These are phyloP conservation scores for Backusella westeae DNA, from an alignment of 192 early-diverging fungal genomes.

Conservation along the genomic window DNA sequence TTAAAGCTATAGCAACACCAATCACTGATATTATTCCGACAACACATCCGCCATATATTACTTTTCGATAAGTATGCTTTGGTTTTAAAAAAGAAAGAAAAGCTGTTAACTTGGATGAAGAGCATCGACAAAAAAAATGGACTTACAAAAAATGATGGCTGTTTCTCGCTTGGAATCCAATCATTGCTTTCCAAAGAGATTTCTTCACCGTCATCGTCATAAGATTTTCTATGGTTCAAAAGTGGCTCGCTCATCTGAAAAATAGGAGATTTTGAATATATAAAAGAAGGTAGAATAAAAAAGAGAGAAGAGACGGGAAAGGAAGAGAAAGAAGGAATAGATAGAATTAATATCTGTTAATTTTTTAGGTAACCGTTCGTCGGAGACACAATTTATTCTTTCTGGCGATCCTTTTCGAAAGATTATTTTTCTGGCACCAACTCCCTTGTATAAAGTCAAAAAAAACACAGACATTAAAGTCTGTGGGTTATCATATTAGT, in stretches of 20 bases:
- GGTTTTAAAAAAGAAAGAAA: background rate
- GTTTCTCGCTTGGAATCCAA: conserved; percentile 3
- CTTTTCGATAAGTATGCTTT: background rate
- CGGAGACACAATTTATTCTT: background rate
- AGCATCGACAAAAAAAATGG: background rate
- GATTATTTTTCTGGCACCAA: background rate
- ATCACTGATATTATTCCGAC: background rate
- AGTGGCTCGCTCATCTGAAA: background rate
- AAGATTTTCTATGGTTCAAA: conserved; percentile 1
- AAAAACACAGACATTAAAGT: background rate
- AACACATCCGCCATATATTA: background rate
- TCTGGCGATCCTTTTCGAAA: background rate
- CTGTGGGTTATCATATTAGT: background rate
- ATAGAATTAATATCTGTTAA: background rate
- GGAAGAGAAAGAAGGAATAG: background rate
- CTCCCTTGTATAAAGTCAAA: background rate
- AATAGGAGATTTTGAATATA: background rate
- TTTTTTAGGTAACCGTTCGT: background rate
- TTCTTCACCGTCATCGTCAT: background rate
- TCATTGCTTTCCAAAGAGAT: background rate
- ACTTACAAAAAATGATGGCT: conserved; percentile 3
- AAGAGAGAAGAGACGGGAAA: background rate
- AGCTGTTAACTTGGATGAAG: background rate
- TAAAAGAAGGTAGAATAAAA: background rate
- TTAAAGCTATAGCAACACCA: background rate